Evolutionary conservation across 495 filamentous ascomycete genomes (phyloP).

Genomic region (Penicillium taxi): DNA sequence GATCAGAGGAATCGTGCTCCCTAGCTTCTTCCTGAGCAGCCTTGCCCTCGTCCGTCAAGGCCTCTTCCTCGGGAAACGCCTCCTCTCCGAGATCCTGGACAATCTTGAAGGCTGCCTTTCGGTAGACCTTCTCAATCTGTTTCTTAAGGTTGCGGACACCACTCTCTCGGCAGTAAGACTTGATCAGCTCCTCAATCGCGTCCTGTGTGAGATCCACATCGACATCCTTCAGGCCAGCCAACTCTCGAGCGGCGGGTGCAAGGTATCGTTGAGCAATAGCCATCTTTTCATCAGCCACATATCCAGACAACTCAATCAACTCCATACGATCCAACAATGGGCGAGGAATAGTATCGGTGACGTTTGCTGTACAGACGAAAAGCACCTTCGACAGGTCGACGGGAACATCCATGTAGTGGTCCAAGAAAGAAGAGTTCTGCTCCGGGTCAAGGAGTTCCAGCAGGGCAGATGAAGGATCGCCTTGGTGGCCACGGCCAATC

Average conservation of each 20-base stretch:
- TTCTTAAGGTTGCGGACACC: slow-evolving; percentile 98
- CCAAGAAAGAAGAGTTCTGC: slow-evolving; percentile 94
- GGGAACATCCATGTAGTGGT: slow-evolving; percentile 98
- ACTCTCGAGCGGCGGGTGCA: slow-evolving; percentile 80
- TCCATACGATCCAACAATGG: slow-evolving; percentile 97
- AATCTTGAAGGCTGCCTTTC: slow-evolving; percentile 94
- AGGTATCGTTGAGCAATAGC: slow-evolving; percentile 93
- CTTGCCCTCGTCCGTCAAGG: slow-evolving; percentile 83
- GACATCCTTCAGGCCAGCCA: slow-evolving; percentile 83
- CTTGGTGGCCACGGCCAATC: slow-evolving; percentile 90
- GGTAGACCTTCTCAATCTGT: slow-evolving; percentile 98
- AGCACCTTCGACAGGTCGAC: slow-evolving; percentile 97
- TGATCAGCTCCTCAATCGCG: slow-evolving; percentile 93
- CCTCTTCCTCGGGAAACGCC: slow-evolving; percentile 69
- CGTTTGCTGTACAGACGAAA: slow-evolving; percentile 98
- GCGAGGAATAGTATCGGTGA: slow-evolving; percentile 96
- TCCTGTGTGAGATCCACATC: slow-evolving; percentile 75
- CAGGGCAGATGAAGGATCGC: slow-evolving; percentile 90
- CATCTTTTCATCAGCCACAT: slow-evolving; percentile 98
- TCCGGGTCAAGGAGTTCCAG: slow-evolving; percentile 94
- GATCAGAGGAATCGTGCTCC: slow-evolving; percentile 51
- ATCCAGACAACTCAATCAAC: slow-evolving; percentile 91
- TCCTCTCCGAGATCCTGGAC: slow-evolving; percentile 91
- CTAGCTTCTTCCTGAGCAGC: slow-evolving; percentile 63
- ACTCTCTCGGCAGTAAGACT: slow-evolving; percentile 94